Base-by-base conservation (phyloP, 495 filamentous ascomycete species). In the Aspergillus carlsbadensis region DNA sequence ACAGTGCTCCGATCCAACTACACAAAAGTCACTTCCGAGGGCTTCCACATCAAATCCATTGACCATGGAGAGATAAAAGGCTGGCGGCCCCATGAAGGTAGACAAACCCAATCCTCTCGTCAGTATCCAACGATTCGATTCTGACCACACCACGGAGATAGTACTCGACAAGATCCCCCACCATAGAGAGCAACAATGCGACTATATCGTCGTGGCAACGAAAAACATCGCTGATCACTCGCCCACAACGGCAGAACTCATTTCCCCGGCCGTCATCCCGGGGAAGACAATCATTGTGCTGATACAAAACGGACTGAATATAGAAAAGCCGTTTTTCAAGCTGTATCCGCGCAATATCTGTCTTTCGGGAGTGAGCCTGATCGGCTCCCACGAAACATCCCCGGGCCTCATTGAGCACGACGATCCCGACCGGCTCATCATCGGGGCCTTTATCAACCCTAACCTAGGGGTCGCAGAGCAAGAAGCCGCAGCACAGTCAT, bases 271-370 rank as follows among this genome's bases (percentile, higher is more conserved):
- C n/a, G 65, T 80, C 5, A 78, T 76, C 0, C 67, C 72, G 0
- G 65, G 70, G 2, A 63, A 78, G 31, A 80, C 84, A 1, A 67
- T 69, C 5, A 80, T 87, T 39, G 70, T 84, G 0, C 72, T 88
- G 1, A 70, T 83, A 29, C 85, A 87, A 62, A 88, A 87, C 57
- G 85, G 84, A 2, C 70, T 87, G 11, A 81, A 83, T 58, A 85
- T 87, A 59, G 84, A 87, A 59, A 72, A 71, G 4, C 84, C 83
- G 0, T 57, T 86, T 13, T 57, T 80, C 31, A 51, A 17, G 41
- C 26, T 3, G 3, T 56, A 41, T 17, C 54, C 44, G 10, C 4
- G 14, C 8, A 56, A 49, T 44, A 40, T 31, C 5, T 24, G 22
- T 10, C 65, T 87, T 5, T 80, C 76, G 3, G 78, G 81, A 5